Percentiles rank a stretch among this genome's conserved stretches.
Evolutionary conservation across 768 basidiomycete genomes (phyloP).

Genomic region (Trametes coccinea): DNA sequence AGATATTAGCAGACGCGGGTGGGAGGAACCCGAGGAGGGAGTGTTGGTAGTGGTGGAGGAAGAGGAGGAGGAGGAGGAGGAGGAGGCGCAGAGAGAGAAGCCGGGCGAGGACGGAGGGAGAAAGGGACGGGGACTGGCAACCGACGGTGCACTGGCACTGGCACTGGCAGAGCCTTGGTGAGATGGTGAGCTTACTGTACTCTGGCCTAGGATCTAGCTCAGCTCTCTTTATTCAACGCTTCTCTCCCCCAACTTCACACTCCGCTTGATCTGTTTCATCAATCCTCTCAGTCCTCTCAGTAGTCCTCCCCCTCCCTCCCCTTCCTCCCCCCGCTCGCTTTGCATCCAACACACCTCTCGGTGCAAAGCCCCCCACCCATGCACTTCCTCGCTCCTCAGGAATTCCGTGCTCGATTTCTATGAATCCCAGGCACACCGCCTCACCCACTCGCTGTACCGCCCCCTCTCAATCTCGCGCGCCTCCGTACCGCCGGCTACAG

Average conservation of each 20-base stretch:
- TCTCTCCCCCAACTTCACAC: slow-evolving; percentile 18
- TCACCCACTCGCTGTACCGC: slow-evolving; percentile 3
- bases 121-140: background rate
- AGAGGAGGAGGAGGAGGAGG: background rate
- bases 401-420: background rate
- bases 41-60: background rate
- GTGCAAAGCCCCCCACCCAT: background rate
- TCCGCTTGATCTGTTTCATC: slow-evolving; percentile 27
- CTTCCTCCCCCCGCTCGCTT: background rate
- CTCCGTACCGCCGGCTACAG: background rate
- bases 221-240: slow-evolving; percentile 6
- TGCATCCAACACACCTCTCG: too few relatives aligned
- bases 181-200: background rate
- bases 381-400: background rate
- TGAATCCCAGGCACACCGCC: slow-evolving; percentile 11
- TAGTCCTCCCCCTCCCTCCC: background rate
- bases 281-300: slow-evolving; percentile 3
- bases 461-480: background rate
- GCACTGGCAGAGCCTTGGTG: background rate
- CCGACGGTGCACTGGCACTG: too few relatives aligned
- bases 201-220: background rate
- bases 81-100: background rate
- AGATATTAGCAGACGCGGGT: background rate
- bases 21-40: background rate
- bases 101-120: background rate